phyloP scores from a whole-genome alignment of 2,329 filamentous ascomycete genomes.

The Colletotrichum brevisporum region DNA sequence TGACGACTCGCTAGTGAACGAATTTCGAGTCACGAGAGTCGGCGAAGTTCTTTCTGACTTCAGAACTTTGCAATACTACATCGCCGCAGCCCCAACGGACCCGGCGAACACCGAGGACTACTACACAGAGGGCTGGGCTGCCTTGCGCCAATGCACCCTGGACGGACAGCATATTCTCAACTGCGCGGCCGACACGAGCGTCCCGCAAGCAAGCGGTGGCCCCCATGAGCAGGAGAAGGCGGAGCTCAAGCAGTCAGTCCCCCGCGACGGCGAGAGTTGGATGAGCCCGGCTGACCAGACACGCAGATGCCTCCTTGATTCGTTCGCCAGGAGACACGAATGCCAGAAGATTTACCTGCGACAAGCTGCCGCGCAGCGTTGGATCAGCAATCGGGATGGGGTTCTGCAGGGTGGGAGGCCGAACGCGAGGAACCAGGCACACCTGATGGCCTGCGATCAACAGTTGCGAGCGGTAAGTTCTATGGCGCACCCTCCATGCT shows the following conservation, averaged over 20 bases:
- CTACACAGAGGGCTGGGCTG: conserved; percentile 74
- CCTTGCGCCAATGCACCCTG: conserved; percentile 72
- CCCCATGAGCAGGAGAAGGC: conserved; percentile 73
- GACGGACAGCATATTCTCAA: conserved; percentile 77
- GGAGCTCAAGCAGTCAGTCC: conserved; percentile 72
- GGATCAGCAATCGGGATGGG: conserved; percentile 68
- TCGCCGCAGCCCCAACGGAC: conserved; percentile 69
- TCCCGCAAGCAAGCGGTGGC: conserved; percentile 67
- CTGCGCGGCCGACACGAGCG: conserved; percentile 73
- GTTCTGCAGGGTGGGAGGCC: conserved; percentile 68
- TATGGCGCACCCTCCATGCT: neutral
- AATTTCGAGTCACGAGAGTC: conserved; percentile 71
- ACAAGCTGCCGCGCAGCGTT: conserved; percentile 72
- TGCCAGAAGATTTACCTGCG: conserved; percentile 75
- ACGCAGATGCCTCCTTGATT: conserved; percentile 70
- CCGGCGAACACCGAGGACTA: conserved; percentile 70
- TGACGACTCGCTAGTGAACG: conserved; percentile 64
- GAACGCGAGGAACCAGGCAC: conserved; percentile 60
- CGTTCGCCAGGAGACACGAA: conserved; percentile 73
- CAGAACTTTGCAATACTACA: conserved; percentile 72
- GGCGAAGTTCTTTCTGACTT: conserved; percentile 75
- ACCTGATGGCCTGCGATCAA: conserved; percentile 68
- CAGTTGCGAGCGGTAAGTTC: conserved; percentile 69
- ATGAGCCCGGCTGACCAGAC: neutral
- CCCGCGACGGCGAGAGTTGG: neutral